phyloP scores from a whole-genome alignment of 2,329 filamentous ascomycete genomes.

The Aspergillus arachidicola region DNA sequence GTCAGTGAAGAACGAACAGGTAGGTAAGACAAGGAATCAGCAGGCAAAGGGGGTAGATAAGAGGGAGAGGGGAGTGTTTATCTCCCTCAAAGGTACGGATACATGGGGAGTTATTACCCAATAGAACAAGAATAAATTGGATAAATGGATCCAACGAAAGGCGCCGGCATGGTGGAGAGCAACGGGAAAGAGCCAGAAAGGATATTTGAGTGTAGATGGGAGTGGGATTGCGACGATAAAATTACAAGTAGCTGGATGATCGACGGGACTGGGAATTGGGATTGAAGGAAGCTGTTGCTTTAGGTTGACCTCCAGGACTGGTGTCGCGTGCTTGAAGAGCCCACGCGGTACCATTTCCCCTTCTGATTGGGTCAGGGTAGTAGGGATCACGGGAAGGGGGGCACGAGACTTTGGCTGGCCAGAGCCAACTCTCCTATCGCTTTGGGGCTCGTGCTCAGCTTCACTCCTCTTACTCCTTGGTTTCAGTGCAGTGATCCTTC shows the following conservation, averaged over 20 bases:
- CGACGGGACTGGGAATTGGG: conserved; percentile 5
- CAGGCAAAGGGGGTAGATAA: conserved; percentile 4
- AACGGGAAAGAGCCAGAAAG: conserved; percentile 12
- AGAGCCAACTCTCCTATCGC: conserved; percentile 27
- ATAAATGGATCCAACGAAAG: conserved; percentile 4
- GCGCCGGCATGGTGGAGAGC: conserved; percentile 16
- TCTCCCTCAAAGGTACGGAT: not conserved
- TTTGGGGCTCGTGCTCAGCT: conserved; percentile 23
- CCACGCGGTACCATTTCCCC: conserved; percentile 30
- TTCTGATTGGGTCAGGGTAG: conserved; percentile 33
- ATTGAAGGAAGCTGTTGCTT: not conserved
- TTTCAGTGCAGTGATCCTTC: not conserved
- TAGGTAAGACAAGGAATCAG: not conserved
- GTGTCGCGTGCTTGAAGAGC: conserved; percentile 40
- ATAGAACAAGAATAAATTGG: not conserved
- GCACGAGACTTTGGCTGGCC: conserved; percentile 28
- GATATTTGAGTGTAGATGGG: not conserved
- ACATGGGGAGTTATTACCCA: not conserved
- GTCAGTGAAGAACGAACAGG: conserved; percentile 1
- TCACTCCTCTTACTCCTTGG: conserved; percentile 15
- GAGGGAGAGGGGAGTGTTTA: not conserved
- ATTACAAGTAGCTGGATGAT: conserved; percentile 4
- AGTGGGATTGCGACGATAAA: conserved; percentile 7
- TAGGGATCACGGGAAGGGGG: conserved; percentile 17
- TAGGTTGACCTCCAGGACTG: conserved; percentile 6